phyloP scores from a whole-genome alignment of 495 filamentous ascomycete species.

The Podospora conica region DNA sequence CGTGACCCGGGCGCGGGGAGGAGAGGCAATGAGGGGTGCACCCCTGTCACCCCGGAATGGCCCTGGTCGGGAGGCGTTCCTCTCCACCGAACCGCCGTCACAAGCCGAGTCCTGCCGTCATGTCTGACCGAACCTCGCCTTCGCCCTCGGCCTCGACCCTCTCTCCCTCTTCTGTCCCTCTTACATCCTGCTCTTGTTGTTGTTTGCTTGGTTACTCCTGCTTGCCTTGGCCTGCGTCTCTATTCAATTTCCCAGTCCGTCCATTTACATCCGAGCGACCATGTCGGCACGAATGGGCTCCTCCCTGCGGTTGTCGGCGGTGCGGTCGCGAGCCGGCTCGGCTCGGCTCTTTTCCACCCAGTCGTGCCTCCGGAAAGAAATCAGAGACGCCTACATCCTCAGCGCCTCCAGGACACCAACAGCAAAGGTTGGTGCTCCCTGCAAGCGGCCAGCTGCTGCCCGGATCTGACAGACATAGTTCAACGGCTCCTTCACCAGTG shows the following conservation, averaged over 20 bases:
- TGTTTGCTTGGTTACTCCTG: background rate
- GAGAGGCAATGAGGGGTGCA: background rate
- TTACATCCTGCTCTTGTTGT: background rate
- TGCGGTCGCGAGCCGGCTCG: slow-evolving; percentile 25
- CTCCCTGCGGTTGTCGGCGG: slow-evolving; percentile 17
- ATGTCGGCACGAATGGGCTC: slow-evolving; percentile 19
- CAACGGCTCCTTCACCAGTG: slow-evolving; percentile 77
- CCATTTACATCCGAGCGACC: background rate
- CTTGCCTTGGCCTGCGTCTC: background rate
- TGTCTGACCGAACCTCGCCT: slow-evolving; percentile 12
- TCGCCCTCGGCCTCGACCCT: slow-evolving; percentile 12
- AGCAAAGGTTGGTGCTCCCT: slow-evolving; percentile 55
- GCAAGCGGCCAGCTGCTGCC: background rate
- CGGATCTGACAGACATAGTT: slow-evolving; percentile 53
- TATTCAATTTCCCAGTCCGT: background rate
- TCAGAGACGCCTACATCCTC: slow-evolving; percentile 87
- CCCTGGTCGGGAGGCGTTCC: background rate
- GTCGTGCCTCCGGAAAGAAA: slow-evolving; percentile 53
- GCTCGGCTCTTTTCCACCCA: slow-evolving; percentile 62
- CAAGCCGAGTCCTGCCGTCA: slow-evolving; percentile 32
- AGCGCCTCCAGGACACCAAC: slow-evolving; percentile 83
- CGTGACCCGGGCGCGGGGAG: background rate
- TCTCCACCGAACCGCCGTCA: slow-evolving; percentile 26
- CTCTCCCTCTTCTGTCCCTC: background rate
- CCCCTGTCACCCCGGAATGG: background rate